Percentiles rank a stretch among this genome's conserved stretches.
Evolutionary conservation across 1,284 basidiomycete genomes (phyloP).

Genomic region (Pseudozyma sp.): DNA sequence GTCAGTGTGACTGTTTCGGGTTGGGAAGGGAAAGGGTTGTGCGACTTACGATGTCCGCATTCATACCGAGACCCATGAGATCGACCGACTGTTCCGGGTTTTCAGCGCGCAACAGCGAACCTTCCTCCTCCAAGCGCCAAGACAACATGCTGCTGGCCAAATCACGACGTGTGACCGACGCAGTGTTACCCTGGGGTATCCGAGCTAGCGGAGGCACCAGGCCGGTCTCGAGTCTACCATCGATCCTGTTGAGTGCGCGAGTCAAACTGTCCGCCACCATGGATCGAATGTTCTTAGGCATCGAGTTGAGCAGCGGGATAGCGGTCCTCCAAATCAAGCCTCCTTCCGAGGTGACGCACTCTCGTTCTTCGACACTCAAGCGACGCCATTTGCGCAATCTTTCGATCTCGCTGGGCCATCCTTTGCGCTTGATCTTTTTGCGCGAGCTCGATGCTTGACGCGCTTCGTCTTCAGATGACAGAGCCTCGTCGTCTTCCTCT

Average conservation of each 20-base stretch:
- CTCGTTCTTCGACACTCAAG: slow-evolving; percentile 42
- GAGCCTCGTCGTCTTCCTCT: slow-evolving; percentile 9
- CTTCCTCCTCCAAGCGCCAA: slow-evolving; percentile 47
- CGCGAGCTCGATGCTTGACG: background rate
- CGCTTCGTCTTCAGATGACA: slow-evolving; percentile 25
- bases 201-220: slow-evolving; percentile 40
- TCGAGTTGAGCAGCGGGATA: slow-evolving; percentile 44
- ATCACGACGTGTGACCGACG: slow-evolving; percentile 18
- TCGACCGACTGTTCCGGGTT: slow-evolving; percentile 6
- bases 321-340: slow-evolving; percentile 53
- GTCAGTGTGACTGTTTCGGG: background rate
- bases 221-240: slow-evolving; percentile 33
- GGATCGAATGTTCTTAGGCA: slow-evolving; percentile 46
- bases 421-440: slow-evolving; percentile 17
- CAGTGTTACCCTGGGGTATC: slow-evolving; percentile 16
- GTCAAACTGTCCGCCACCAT: slow-evolving; percentile 35
- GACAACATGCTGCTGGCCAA: slow-evolving; percentile 39
- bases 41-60: slow-evolving; percentile 39
- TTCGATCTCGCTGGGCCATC: slow-evolving; percentile 38
- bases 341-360: slow-evolving; percentile 49
- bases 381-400: slow-evolving; percentile 45
- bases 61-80: slow-evolving; percentile 27
- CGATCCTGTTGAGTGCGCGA: slow-evolving; percentile 36
- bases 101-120: slow-evolving; percentile 17
- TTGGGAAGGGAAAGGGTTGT: background rate